Percentiles rank a stretch among this genome's conserved stretches.
phyloP scores from a whole-genome alignment of 2,329 filamentous ascomycete genomes.

The Ceratocystiopsis minuta region DNA sequence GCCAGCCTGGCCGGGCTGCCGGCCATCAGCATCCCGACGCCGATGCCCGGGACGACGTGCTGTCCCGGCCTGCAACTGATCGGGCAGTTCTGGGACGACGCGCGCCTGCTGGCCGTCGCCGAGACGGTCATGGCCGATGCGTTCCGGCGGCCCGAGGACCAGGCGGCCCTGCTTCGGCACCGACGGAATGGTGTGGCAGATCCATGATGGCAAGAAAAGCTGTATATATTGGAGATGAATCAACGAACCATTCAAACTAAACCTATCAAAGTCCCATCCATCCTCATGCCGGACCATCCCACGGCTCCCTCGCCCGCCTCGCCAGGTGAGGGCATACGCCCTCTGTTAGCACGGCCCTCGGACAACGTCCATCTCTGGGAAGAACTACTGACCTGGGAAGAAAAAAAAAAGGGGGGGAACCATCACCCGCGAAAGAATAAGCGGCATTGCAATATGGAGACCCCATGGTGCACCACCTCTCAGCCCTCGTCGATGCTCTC shows the following conservation, averaged over 20 bases:
- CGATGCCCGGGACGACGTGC: not conserved
- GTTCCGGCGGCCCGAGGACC: constrained; percentile 3
- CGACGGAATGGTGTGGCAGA: constrained; percentile 1
- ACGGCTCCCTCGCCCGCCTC: too few species aligned
- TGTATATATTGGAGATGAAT: too few species aligned
- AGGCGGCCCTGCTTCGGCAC: constrained; percentile 2
- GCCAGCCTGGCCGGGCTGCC: constrained; percentile 84
- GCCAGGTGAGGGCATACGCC: too few species aligned
- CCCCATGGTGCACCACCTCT: not conserved
- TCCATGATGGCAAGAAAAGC: too few species aligned
- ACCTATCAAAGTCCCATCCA: too few species aligned
- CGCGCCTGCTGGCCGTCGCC: constrained; percentile 41
- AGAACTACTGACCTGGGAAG: constrained; percentile 3
- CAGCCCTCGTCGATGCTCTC: too few species aligned
- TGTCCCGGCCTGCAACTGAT: constrained; percentile 53
- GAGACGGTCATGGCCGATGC: constrained; percentile 20
- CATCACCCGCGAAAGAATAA: constrained; percentile 13
- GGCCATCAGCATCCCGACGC: constrained; percentile 63
- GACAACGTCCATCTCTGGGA: constrained; percentile 1
- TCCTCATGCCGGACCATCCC: too few species aligned
- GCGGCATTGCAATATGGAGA: constrained; percentile 12
- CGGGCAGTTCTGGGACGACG: constrained; percentile 67
- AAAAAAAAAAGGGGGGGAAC: constrained; percentile 6
- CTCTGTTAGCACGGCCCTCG: constrained; percentile 6
- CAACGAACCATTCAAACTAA: too few species aligned